Base-by-base conservation (phyloP, 495 filamentous ascomycete genomes). In the Trichoderma gamsii region DNA sequence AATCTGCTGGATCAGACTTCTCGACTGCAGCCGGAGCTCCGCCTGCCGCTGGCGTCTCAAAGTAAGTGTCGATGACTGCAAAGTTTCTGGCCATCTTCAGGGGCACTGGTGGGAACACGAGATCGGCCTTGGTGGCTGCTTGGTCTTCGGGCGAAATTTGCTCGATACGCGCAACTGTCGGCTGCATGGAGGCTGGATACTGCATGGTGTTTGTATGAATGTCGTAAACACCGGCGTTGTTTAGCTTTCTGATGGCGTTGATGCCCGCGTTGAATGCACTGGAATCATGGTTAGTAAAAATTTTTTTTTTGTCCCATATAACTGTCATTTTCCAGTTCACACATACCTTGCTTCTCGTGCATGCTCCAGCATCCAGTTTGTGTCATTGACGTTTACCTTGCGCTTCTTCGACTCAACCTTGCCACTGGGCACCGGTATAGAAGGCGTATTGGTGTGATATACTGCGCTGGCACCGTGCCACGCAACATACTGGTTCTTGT, bases 311-410 rank as follows among this genome's bases (percentile, higher is more conserved):
- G 13, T 21, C 59, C 0, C 15, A 29, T 16, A 65, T 5, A 41
- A 38, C 2, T 38, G 18, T 23, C 2, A 4, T 15, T 23, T 44
- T 46, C 21, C 3, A 44, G 23, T 15, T 13, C 56, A n/a, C 18
- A 77, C 87, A 74, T 80, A 96, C 91, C 90, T 93, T 41, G 95
- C 91, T 73, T 92, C 91, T 27, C 90, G 87, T 25, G 92, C 92
- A 76, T 99, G 95, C 78, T 97, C 93, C 25, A 93, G 79, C 86
- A 95, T 93, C 95, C 95, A 99, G 74, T 99, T 99, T n/a, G 89
- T 86, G 68, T 94, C 92, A 35, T 92, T 99, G n/a, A 99, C 88
- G 27, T 90, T 87, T 9, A 96, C 88, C 64, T 90, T 88, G 68
- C 90, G 84, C 79, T 95, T 97, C 78, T 94, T 94, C 66, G 79